A percentile compares a stretch with the other conserved stretches of the same genome.
Evolutionary conservation across 345 rosid genomes (phyloP).

Genomic region (Brassica cretica): DNA sequence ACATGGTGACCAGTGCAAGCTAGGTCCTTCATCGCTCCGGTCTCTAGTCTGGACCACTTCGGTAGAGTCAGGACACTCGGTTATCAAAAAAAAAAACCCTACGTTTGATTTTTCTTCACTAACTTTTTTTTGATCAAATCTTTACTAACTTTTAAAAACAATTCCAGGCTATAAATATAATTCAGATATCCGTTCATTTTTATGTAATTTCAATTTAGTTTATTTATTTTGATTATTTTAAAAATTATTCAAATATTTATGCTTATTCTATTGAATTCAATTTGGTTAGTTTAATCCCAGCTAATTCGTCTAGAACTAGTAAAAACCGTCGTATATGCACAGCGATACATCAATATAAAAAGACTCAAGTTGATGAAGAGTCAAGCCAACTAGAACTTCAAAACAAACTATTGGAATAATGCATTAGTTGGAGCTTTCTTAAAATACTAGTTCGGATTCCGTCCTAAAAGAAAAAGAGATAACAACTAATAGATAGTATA

Average conservation of each 20-base stretch:
- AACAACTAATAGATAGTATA: background rate
- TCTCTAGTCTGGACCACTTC: too few species aligned
- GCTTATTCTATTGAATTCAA: background rate
- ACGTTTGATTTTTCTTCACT: too few species aligned
- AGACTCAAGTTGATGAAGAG: conserved; percentile 27
- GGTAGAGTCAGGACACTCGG: too few species aligned
- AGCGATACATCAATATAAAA: background rate
- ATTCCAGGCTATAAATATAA: background rate
- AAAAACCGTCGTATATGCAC: background rate
- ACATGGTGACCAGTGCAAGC: too few species aligned
- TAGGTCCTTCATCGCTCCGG: too few species aligned
- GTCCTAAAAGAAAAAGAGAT: too few species aligned
- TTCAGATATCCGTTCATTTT: background rate
- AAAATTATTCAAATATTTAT: background rate
- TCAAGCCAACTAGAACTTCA: conserved; percentile 2
- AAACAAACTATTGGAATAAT: conserved; percentile 2
- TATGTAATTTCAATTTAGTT: background rate
- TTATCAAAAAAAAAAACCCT: too few species aligned
- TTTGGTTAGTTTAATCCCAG: background rate
- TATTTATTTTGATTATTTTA: background rate
- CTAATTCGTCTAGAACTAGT: background rate
- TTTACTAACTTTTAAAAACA: background rate
- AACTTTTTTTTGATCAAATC: too few species aligned
- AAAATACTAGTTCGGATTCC: background rate
- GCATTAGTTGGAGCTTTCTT: background rate